phyloP scores from a whole-genome alignment of 345 rosid genomes.

The Sapria himalayana region DNA sequence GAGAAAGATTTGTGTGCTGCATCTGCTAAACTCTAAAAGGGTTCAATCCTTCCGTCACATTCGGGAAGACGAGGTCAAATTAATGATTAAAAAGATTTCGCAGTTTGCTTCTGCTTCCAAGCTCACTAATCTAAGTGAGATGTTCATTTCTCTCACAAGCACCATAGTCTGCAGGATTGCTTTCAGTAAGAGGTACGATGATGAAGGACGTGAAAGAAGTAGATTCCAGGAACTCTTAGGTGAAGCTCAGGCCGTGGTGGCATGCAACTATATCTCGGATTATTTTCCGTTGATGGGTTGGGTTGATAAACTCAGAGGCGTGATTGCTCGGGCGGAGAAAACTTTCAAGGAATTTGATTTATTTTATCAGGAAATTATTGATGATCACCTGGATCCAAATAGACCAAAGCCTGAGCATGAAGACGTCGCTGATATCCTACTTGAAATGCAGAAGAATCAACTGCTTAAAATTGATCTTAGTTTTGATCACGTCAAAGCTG shows the following conservation, averaged over 20 bases:
- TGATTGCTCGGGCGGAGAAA: conserved; percentile 11
- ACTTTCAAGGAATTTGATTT: conserved; percentile 13
- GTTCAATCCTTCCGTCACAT: conserved; percentile 8
- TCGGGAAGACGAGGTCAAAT: conserved; percentile 15
- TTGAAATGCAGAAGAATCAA: conserved; percentile 11
- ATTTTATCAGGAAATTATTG: conserved; percentile 18
- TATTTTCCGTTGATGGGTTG: conserved; percentile 18
- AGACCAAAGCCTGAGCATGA: conserved; percentile 12
- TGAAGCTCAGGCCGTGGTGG: conserved; percentile 17
- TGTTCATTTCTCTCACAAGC: conserved; percentile 10
- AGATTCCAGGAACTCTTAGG: conserved; percentile 14
- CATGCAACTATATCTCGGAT: conserved; percentile 18
- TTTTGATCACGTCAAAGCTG: conserved; percentile 19
- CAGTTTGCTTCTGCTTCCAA: conserved; percentile 4
- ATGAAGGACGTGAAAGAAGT: conserved; percentile 10
- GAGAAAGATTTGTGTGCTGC: conserved; percentile 13
- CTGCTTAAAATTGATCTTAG: conserved; percentile 16
- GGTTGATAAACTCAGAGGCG: conserved; percentile 18
- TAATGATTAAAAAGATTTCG: conserved; percentile 12
- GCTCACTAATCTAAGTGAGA: conserved; percentile 14
- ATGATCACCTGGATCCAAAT: conserved; percentile 17
- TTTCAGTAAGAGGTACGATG: conserved; percentile 16
- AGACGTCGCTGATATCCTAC: conserved; percentile 19
- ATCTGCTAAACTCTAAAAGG: conserved; percentile 11
- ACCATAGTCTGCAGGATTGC: conserved; percentile 13